Evolutionary conservation across 352 stramenopile species (phyloP).

Genomic region (Proteromonas lacertae): DNA sequence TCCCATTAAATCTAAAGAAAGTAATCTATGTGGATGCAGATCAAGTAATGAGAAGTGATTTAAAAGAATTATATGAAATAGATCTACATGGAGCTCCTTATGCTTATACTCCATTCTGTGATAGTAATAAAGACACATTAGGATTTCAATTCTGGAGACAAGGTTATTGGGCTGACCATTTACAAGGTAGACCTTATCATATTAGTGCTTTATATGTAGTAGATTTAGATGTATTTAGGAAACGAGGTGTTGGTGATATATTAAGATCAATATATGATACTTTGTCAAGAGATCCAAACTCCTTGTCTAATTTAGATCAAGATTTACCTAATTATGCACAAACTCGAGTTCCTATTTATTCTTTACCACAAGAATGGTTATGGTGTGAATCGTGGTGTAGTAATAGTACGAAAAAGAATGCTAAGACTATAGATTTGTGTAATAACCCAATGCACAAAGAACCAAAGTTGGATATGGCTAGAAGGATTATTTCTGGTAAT

Average conservation of each 20-base stretch:
- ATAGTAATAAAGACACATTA: conserved; percentile 57
- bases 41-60: conserved; percentile 81
- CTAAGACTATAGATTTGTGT: conserved; percentile 99
- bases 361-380: conserved; percentile 83
- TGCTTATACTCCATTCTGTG: conserved; percentile 91
- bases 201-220: conserved; percentile 98
- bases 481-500: conserved; percentile 65
- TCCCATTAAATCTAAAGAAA: conserved; percentile 87
- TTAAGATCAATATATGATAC: conserved; percentile 76
- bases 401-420: conserved; percentile 63
- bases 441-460: conserved; percentile 99
- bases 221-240: conserved; percentile 61
- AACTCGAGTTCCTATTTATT: conserved; percentile 72
- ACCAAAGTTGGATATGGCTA: conserved; percentile 96
- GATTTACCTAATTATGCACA: conserved; percentile 95
- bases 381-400: conserved; percentile 99
- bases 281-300: conserved; percentile 84
- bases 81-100: conserved; percentile 78
- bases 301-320: conserved; percentile 90
- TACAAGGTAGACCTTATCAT: conserved; percentile 84
- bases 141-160: conserved; percentile 24
- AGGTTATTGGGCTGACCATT: conserved; percentile 24
- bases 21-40: conserved; percentile 81
- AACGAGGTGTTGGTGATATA: neutral
- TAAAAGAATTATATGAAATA: conserved; percentile 93